Conservation (phyloP, 2,329 filamentous ascomycete genomes). For the Sarocladiaceae sp. region DNA sequence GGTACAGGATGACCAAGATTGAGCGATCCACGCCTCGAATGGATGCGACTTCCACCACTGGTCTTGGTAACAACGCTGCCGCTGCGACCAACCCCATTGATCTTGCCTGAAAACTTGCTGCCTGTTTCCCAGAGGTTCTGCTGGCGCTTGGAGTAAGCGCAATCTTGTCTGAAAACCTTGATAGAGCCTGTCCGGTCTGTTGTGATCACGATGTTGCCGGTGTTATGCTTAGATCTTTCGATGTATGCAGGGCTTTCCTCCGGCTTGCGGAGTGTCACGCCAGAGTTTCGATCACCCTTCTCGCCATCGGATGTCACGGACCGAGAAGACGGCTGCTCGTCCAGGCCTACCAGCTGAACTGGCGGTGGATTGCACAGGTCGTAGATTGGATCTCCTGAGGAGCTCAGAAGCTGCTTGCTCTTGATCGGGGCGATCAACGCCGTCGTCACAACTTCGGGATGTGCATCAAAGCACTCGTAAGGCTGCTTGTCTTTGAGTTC, state of each 20-base stretch:
- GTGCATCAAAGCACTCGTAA: constrained; percentile 86
- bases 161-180: constrained; percentile 94
- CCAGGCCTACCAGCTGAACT: constrained; percentile 71
- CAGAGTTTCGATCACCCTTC: constrained; percentile 21
- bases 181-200: constrained; percentile 85
- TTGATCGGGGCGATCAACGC: constrained; percentile 78
- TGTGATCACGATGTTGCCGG: constrained; percentile 88
- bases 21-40: constrained; percentile 53
- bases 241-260: constrained; percentile 75
- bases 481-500: constrained; percentile 76
- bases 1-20: constrained; percentile 24
- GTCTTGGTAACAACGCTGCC: constrained; percentile 52
- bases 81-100: constrained; percentile 56
- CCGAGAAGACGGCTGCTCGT: constrained; percentile 48
- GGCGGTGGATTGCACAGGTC: constrained; percentile 95
- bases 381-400: constrained; percentile 88
- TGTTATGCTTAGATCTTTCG: constrained; percentile 67
- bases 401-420: constrained; percentile 71
- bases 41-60: constrained; percentile 42
- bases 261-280: constrained; percentile 33
- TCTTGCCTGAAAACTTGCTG: constrained; percentile 69
- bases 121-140: constrained; percentile 74
- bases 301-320: constrained; percentile 31
- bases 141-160: constrained; percentile 74
- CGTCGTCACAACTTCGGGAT: constrained; percentile 84